Evolutionary conservation across 2,329 filamentous ascomycete species (phyloP).

Genomic region (Incumbomyces delicatus): DNA sequence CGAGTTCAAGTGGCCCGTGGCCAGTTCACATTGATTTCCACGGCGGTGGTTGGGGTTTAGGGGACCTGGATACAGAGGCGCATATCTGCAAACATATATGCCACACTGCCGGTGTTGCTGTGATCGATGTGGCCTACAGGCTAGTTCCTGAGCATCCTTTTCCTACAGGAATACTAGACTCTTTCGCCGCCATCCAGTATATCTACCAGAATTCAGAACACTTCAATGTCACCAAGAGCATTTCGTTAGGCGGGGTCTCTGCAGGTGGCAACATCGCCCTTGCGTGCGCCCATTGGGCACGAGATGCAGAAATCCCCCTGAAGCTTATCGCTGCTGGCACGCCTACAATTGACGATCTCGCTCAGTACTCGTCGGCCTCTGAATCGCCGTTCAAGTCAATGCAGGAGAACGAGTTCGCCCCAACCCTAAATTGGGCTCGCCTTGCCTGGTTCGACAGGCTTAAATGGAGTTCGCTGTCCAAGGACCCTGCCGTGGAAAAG

Average conservation of each 20-base stretch:
- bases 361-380: conserved; percentile 26
- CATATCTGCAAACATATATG: conserved; percentile 42
- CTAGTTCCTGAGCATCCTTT: conserved; percentile 43
- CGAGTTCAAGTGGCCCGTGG: conserved; percentile 25
- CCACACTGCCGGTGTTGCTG: conserved; percentile 33
- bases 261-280: conserved; percentile 26
- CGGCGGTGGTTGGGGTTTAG: conserved; percentile 42
- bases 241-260: conserved; percentile 39
- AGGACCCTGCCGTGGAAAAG: conserved; percentile 12
- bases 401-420: conserved; percentile 33
- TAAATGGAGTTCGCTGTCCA: conserved; percentile 24
- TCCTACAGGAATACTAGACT: conserved; percentile 41
- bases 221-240: conserved; percentile 29
- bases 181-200: conserved; percentile 37
- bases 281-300: conserved; percentile 29
- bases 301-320: conserved; percentile 31
- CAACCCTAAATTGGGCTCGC: conserved; percentile 37
- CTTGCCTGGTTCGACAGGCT: conserved; percentile 33
- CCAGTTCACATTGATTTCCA: conserved; percentile 43
- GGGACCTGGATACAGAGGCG: conserved; percentile 41
- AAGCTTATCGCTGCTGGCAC: conserved; percentile 32
- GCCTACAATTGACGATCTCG: conserved; percentile 33
- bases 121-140: conserved; percentile 45
- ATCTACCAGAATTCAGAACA: conserved; percentile 29
- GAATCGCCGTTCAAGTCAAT: conserved; percentile 35